These are phyloP conservation scores for Plenodomus lindquistii DNA, from an alignment of 2,329 filamentous ascomycete genomes.

Conservation along the genomic window DNA sequence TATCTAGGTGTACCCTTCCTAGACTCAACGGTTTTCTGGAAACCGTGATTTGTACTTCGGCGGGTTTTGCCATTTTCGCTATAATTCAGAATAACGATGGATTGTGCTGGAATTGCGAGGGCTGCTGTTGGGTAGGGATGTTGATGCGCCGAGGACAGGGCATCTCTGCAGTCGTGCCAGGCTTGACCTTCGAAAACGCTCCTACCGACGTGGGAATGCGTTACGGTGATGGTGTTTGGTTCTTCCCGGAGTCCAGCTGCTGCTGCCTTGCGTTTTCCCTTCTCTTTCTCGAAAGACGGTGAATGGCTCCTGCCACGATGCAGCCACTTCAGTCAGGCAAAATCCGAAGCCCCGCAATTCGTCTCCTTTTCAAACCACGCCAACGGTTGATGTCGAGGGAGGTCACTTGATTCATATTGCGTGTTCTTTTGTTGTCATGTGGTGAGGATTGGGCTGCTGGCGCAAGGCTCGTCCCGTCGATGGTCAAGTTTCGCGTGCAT, in stretches of 20 bases:
- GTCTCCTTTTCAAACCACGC: too few species aligned
- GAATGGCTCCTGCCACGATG: not conserved
- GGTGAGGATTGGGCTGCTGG: not conserved
- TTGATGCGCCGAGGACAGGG: not conserved
- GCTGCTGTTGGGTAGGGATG: not conserved
- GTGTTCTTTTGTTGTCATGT: conserved; percentile 8
- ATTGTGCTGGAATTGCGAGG: not conserved
- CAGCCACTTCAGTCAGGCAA: not conserved
- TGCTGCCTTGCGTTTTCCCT: not conserved
- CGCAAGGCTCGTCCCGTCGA: not conserved
- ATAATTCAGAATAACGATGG: too few species aligned
- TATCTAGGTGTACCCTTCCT: too few species aligned
- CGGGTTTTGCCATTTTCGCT: not conserved
- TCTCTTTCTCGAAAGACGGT: not conserved
- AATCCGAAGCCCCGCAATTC: not conserved
- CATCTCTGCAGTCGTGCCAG: not conserved
- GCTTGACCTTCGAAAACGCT: too few species aligned
- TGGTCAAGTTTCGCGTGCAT: conserved; percentile 8
- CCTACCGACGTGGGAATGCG: too few species aligned
- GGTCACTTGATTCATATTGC: conserved; percentile 9
- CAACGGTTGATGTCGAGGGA: not conserved
- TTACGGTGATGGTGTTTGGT: too few species aligned
- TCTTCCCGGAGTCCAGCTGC: not conserved
- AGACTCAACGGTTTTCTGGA: not conserved
- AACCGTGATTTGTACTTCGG: too few species aligned